Conservation (phyloP, 192 early-diverging fungal genomes). For the Coemansia sp. region DNA sequence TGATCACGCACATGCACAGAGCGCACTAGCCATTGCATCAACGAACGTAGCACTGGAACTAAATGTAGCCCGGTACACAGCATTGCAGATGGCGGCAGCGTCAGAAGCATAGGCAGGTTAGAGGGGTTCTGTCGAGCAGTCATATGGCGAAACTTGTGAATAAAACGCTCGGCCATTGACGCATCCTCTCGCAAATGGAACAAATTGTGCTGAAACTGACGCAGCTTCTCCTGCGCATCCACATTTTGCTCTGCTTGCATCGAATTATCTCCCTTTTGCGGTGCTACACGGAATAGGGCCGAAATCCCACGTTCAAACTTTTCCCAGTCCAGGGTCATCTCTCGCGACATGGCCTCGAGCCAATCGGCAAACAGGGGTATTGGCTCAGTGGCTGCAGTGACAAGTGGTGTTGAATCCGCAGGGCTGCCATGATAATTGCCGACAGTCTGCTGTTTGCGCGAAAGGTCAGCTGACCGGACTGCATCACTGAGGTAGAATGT, state of each 20-base stretch:
- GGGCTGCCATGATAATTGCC: slow-evolving; percentile 2
- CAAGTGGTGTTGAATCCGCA: slow-evolving; percentile 30
- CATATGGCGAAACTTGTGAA: slow-evolving; percentile 28
- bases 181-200: slow-evolving; percentile 35
- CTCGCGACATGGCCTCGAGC: slow-evolving; percentile 41
- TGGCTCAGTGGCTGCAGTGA: slow-evolving; percentile 39
- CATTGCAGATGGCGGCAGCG: slow-evolving; percentile 38
- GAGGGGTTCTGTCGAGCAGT: slow-evolving; percentile 30
- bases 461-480: slow-evolving; percentile 17
- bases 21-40: slow-evolving; percentile 49
- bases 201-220: slow-evolving; percentile 37
- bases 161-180: slow-evolving; percentile 28
- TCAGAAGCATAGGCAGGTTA: slow-evolving; percentile 29
- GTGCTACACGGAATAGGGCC: slow-evolving; percentile 3
- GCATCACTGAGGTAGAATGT: slow-evolving; percentile 40
- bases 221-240: slow-evolving; percentile 11
- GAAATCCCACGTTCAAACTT: slow-evolving; percentile 28
- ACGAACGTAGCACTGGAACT: slow-evolving; percentile 37
- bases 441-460: slow-evolving; percentile 4
- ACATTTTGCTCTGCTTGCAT: background rate
- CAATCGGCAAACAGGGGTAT: slow-evolving; percentile 48
- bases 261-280: background rate
- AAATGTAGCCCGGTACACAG: slow-evolving; percentile 36
- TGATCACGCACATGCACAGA: slow-evolving; percentile 45
- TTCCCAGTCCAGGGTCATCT: slow-evolving; percentile 40